These are phyloP conservation scores for Rutstroemia sydowiana DNA, from an alignment of 2,329 filamentous ascomycete genomes.

Conservation along the genomic window DNA sequence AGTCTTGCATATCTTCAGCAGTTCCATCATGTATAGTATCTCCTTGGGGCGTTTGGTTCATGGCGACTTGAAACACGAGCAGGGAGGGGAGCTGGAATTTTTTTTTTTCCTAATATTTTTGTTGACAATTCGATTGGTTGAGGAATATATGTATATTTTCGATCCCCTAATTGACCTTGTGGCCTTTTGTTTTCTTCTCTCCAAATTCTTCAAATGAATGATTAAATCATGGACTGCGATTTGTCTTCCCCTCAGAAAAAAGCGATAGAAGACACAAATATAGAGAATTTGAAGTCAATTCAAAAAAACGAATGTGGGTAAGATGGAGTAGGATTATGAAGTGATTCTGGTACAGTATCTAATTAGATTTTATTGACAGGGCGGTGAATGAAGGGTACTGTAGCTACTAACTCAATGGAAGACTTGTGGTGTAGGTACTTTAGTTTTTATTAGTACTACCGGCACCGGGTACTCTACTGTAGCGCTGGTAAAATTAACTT, in stretches of 20 bases:
- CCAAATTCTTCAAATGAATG: constrained; percentile 6
- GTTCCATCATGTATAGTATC: constrained; percentile 13
- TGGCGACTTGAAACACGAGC: constrained; percentile 1
- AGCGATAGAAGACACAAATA: constrained; percentile 4
- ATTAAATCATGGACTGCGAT: constrained; percentile 6
- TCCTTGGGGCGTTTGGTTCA: constrained; percentile 1
- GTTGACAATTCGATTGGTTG: constrained; percentile 5
- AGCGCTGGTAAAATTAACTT: too few relatives aligned
- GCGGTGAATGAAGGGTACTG: too few relatives aligned
- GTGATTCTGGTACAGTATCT: too few relatives aligned
- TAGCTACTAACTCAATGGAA: too few relatives aligned
- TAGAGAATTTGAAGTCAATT: background rate
- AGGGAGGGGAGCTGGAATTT: background rate
- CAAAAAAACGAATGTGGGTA: constrained; percentile 10
- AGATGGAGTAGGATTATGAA: too few relatives aligned
- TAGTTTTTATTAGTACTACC: too few relatives aligned
- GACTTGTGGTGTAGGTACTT: too few relatives aligned
- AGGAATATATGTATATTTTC: constrained; percentile 4
- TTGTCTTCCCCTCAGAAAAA: background rate
- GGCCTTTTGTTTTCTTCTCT: too few relatives aligned
- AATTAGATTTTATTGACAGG: too few relatives aligned
- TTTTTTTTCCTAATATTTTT: constrained; percentile 2
- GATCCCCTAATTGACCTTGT: constrained; percentile 10
- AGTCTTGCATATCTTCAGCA: constrained; percentile 15
- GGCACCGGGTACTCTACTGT: too few relatives aligned